Evolutionary conservation across 176 grass and related monocot genomes (phyloP).

Genomic region (Aegilops tauschii): DNA sequence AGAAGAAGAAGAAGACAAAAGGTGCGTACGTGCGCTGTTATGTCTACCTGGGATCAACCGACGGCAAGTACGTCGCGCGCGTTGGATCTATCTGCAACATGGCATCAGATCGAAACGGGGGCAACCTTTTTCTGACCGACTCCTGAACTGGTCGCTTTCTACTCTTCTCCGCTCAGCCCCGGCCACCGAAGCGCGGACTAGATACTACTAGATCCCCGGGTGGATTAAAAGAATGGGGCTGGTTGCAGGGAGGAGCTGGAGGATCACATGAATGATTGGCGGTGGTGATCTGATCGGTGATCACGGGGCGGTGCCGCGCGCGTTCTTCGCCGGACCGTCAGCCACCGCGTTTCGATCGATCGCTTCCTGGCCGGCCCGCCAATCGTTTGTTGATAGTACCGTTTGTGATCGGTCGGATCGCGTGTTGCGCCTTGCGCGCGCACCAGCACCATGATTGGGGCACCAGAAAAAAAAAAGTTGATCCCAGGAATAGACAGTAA

Average conservation of each 20-base stretch:
- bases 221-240: neutral
- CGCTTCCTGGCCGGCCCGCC: no score
- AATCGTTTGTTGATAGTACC: neutral
- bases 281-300: neutral
- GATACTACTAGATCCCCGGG: neutral
- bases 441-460: no score
- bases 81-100: neutral
- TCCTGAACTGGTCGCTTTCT: neutral
- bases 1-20: no score
- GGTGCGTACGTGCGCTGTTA: neutral
- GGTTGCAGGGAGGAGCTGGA: neutral
- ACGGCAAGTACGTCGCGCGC: neutral
- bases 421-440: neutral
- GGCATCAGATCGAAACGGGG: neutral
- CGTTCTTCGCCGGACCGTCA: constrained; percentile 11
- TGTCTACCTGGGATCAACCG: neutral
- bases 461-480: no score
- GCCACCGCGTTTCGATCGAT: neutral
- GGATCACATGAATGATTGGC: neutral
- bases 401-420: neutral
- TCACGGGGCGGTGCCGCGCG: neutral
- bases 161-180: neutral
- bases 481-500: no score
- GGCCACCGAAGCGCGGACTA: neutral
- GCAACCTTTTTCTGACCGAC: neutral